These are phyloP conservation scores for Fagus crenata DNA, from an alignment of 306 rosid species.

Conservation along the genomic window DNA sequence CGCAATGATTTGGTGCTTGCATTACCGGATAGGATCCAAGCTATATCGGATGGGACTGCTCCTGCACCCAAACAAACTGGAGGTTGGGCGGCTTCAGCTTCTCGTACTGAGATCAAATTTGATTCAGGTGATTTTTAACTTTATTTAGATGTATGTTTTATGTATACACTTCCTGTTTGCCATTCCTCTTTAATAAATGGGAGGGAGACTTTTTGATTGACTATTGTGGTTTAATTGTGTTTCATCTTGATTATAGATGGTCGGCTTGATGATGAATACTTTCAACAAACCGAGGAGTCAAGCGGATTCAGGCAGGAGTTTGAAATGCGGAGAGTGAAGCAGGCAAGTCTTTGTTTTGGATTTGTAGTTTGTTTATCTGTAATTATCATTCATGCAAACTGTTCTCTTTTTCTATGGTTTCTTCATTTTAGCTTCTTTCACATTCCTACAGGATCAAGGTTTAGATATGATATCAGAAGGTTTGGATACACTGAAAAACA, in stretches of 20 bases:
- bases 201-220: slow-evolving; percentile 7
- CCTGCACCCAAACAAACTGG: slow-evolving; percentile 71
- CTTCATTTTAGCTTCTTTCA: slow-evolving; percentile 22
- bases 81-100: slow-evolving; percentile 87
- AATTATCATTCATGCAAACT: not conserved
- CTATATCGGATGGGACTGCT: slow-evolving; percentile 93
- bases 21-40: slow-evolving; percentile 89
- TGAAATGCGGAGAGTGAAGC: slow-evolving; percentile 88
- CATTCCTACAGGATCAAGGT: slow-evolving; percentile 82
- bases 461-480: slow-evolving; percentile 93
- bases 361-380: slow-evolving; percentile 7
- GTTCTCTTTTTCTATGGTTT: not conserved
- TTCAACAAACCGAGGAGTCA: slow-evolving; percentile 73
- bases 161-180: not conserved
- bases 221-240: slow-evolving; percentile 9
- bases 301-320: slow-evolving; percentile 86
- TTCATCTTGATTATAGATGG: slow-evolving; percentile 60
- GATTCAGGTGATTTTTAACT: slow-evolving; percentile 64
- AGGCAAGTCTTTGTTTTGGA: slow-evolving; percentile 53
- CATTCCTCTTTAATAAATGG: not conserved
- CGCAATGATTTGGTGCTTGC: slow-evolving; percentile 97
- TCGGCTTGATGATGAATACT: slow-evolving; percentile 72
- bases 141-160: not conserved
- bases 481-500: slow-evolving; percentile 84
- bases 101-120: slow-evolving; percentile 87